Evolutionary conservation across 2,329 filamentous ascomycete species (phyloP), one percentile per base, ranked within the genome.

Genomic region (Sphaerostilbella broomeana): DNA sequence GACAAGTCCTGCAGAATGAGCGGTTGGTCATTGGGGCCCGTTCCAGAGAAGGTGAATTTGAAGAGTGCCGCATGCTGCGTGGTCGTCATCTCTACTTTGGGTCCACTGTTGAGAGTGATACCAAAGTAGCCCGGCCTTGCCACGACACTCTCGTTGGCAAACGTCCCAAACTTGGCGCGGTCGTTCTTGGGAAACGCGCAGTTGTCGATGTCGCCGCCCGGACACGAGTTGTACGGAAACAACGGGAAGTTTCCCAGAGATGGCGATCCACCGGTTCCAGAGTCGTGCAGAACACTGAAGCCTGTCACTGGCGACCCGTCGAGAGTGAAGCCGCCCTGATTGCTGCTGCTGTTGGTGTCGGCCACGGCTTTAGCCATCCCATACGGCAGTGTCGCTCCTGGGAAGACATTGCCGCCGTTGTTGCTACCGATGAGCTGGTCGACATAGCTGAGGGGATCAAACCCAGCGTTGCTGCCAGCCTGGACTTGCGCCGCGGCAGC

Each of bases 211-310:
- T 79, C 71, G 44, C 83, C 74, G 11, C 64, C 69, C 0, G 72
- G 67, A 47, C 83, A 87, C 27, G 67, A 65, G 4, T 72, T 62
- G 45, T 84, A 81, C 0, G 81, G 70, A 47, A 87, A 86, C 2
- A 87, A 63, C 0, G 84, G 79, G 38, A 87, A 87, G 52, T 85
- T 86, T 11, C 82, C 84, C 12, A 86, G 61, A 4, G 79, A 85
- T 0, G 81, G 75, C 1, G 61, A 59, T 6, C 68, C 68, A 16
- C 75, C 75, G 0, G 73, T 78, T 1, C 75, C 75, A 2, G 70
- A 74, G 51, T 79, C 75, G 52, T 78, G 75, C 62, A 78, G 65
- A 25, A 70, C 65, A 10, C 70, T 74, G 56, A 77, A 79, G 11
- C 75, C 77, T 4, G 65, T 67, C 24, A 78, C 66, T 1, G 62